Evolutionary conservation across 352 stramenopile species (phyloP).

Genomic region (Phytophthora pseudosyringae): DNA sequence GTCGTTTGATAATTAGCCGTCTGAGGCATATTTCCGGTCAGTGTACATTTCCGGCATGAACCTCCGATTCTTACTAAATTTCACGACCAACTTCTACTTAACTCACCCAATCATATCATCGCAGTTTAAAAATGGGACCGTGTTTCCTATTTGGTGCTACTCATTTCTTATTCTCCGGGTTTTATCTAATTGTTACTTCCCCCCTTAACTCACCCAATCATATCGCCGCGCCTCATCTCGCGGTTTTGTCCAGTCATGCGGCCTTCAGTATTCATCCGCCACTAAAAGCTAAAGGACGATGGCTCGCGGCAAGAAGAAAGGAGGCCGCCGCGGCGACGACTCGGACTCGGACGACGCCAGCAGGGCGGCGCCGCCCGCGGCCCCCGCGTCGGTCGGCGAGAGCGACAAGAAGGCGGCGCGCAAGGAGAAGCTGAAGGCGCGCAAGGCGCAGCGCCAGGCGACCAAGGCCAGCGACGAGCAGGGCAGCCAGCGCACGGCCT

Average conservation of each 20-base stretch:
- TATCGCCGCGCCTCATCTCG: slow-evolving; percentile 2
- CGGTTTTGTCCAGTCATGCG: slow-evolving; percentile 23
- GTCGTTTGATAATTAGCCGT: too few species aligned
- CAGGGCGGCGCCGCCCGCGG: slow-evolving; percentile 32
- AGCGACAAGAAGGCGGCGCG: slow-evolving; percentile 79
- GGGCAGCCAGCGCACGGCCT: slow-evolving; percentile 30
- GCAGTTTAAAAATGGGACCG: background rate
- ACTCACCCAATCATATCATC: slow-evolving; percentile 15
- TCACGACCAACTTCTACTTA: background rate
- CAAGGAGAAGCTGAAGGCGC: slow-evolving; percentile 79
- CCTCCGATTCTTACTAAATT: too few species aligned
- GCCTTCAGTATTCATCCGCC: slow-evolving; percentile 2
- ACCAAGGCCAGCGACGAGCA: slow-evolving; percentile 53
- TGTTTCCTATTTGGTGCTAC: too few species aligned
- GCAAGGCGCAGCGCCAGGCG: slow-evolving; percentile 59
- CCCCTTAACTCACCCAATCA: slow-evolving; percentile 8
- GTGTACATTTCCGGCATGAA: too few species aligned
- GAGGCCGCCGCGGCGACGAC: slow-evolving; percentile 69
- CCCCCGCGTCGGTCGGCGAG: slow-evolving; percentile 34
- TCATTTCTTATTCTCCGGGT: too few species aligned
- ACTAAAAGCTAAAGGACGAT: slow-evolving; percentile 29
- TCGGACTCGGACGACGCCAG: slow-evolving; percentile 73
- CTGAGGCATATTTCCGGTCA: too few species aligned
- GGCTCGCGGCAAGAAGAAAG: slow-evolving; percentile 85
- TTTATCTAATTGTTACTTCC: too few species aligned